These are phyloP conservation scores for Lepidium campestre DNA, from an alignment of 441 rosid species.

Conservation along the genomic window DNA sequence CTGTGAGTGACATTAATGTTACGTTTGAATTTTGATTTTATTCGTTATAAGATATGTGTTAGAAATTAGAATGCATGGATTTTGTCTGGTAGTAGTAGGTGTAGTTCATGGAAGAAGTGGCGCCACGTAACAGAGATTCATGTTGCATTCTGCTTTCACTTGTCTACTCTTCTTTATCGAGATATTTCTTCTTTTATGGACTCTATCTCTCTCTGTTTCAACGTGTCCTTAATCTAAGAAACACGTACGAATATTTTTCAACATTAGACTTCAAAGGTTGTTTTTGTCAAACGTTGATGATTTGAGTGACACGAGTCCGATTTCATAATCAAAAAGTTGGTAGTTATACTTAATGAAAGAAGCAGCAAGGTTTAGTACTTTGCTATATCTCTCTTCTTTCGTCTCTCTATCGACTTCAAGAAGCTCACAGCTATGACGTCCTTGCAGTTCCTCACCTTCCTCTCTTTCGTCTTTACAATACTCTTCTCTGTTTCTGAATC, in stretches of 20 bases:
- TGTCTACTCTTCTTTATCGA: background rate
- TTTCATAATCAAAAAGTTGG: background rate
- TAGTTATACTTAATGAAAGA: background rate
- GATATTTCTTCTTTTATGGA: background rate
- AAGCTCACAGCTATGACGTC: too few relatives aligned
- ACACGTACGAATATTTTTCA: background rate
- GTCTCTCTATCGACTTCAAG: too few relatives aligned
- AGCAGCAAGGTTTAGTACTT: background rate
- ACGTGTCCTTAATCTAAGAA: constrained; percentile 15
- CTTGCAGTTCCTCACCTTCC: too few relatives aligned
- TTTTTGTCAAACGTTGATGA: background rate
- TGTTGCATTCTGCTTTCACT: constrained; percentile 1
- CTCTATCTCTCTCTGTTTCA: background rate
- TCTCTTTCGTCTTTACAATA: too few relatives aligned
- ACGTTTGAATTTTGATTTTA: background rate
- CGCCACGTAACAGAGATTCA: constrained; percentile 2
- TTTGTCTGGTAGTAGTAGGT: constrained; percentile 18
- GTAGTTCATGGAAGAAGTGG: constrained; percentile 16
- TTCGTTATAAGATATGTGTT: background rate
- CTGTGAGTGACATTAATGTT: too few relatives aligned
- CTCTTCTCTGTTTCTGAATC: too few relatives aligned
- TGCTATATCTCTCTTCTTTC: background rate
- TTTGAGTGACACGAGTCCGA: background rate
- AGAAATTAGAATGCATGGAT: constrained; percentile 11
- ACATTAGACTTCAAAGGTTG: background rate